Evolutionary conservation across 2,329 filamentous ascomycete genomes (phyloP), one percentile per base, ranked within the genome.

Genomic region (Alternaria conjuncta): DNA sequence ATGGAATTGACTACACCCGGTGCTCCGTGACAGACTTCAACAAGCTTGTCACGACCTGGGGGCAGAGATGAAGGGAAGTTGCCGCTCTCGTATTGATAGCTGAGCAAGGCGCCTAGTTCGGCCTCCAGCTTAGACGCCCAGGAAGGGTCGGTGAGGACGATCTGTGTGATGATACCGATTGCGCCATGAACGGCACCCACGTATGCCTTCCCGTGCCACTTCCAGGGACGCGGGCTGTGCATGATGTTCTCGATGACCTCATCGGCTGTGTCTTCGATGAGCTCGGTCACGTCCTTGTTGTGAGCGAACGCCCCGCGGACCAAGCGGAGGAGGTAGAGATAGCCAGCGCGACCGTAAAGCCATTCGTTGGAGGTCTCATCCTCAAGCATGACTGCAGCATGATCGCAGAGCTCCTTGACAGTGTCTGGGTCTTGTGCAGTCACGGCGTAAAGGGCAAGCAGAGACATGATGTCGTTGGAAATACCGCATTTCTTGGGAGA

Each of bases 141-240:
- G 6, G 81, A 78, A 0, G 87, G 85, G 59, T 85, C 84, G 3
- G 88, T 88, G 43, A 87, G 81, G 2, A 91, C 84, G 13, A 92
- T 81, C 76, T 93, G 90, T n/a, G 87, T 89, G 60, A 93, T 84
- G 75, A 91, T 92, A 5, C 90, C 89, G 25, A 92, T 86, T 12
- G 87, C 85, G 8, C 91, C 91, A 72, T 93, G 89, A 0, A 86
- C 87, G 6, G 90, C 88, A 2, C 90, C 91, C 36, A 91, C 81
- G 71, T 91, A 91, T 1, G 82, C 81, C 68, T 87, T 87, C 13
- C 85, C 86, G 63, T 88, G 86, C 87, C 88, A 92, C 65, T 84
- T 85, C 90, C 90, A 92, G 1, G 85, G 85, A 49, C 82, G 83
- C 61, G 75, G 81, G 26, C 83, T 82, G 15, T 82, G 79, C 68